phyloP scores from a whole-genome alignment of 768 basidiomycete genomes.

The Boletus speciosus region DNA sequence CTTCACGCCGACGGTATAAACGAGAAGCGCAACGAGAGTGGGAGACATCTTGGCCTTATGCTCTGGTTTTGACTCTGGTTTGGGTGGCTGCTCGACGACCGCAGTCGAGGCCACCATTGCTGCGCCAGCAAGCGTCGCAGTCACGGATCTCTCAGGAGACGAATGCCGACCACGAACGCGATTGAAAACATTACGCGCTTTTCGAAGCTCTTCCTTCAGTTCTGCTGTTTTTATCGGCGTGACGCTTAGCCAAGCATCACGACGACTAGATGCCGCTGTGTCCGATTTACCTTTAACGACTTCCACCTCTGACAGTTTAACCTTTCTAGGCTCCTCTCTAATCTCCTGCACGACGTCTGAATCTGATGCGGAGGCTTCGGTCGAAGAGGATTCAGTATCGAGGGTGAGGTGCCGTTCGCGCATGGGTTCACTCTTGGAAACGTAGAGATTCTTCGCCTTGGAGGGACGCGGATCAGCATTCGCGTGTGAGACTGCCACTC shows the following conservation, averaged over 20 bases:
- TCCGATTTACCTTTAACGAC: slow-evolving; percentile 33
- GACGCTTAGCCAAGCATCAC: slow-evolving; percentile 14
- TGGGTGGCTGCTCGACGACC: slow-evolving; percentile 15
- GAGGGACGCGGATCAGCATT: neutral
- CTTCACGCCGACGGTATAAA: slow-evolving; percentile 95
- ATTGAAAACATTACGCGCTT: slow-evolving; percentile 40
- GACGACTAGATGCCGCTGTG: neutral
- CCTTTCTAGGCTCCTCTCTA: slow-evolving; percentile 28
- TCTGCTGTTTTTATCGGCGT: slow-evolving; percentile 24
- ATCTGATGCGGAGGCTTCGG: slow-evolving; percentile 37
- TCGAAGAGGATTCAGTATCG: slow-evolving; percentile 42
- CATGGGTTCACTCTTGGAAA: slow-evolving; percentile 39
- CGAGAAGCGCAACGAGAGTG: slow-evolving; percentile 67
- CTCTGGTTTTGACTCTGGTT: slow-evolving; percentile 11
- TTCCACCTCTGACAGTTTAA: slow-evolving; percentile 30
- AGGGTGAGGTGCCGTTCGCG: slow-evolving; percentile 33
- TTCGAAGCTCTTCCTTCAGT: slow-evolving; percentile 38
- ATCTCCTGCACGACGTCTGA: slow-evolving; percentile 26
- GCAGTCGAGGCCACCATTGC: slow-evolving; percentile 9
- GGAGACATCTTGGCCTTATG: slow-evolving; percentile 69
- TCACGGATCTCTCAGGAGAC: slow-evolving; percentile 16
- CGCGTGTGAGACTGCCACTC: neutral
- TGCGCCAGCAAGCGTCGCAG: slow-evolving; percentile 12
- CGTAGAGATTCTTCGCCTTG: slow-evolving; percentile 76
- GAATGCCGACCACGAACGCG: slow-evolving; percentile 37